These are phyloP conservation scores for Fusarium austroafricanum DNA, from an alignment of 2,329 filamentous ascomycete genomes.

Conservation along the genomic window DNA sequence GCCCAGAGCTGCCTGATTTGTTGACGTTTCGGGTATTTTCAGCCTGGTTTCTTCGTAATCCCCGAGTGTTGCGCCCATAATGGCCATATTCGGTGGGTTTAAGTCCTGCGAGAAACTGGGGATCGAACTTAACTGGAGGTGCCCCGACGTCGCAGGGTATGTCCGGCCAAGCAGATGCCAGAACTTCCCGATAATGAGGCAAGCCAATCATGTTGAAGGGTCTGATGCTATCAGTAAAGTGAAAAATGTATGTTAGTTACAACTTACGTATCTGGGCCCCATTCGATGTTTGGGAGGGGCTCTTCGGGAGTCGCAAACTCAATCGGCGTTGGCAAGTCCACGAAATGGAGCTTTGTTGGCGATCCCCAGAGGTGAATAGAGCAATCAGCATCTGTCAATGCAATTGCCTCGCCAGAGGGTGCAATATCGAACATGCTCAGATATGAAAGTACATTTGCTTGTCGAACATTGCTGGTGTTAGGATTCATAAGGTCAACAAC, in stretches of 20 bases:
- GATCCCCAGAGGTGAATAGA: slow-evolving; percentile 90
- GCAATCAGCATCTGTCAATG: slow-evolving; percentile 81
- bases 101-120: slow-evolving; percentile 74
- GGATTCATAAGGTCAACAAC: slow-evolving; percentile 96
- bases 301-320: slow-evolving; percentile 79
- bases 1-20: slow-evolving; percentile 68
- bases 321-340: slow-evolving; percentile 80
- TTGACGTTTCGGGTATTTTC: slow-evolving; percentile 78
- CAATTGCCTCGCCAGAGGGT: slow-evolving; percentile 86
- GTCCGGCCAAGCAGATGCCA: slow-evolving; percentile 93
- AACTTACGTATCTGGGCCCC: slow-evolving; percentile 75
- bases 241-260: no score
- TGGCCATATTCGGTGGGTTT: slow-evolving; percentile 79
- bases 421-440: slow-evolving; percentile 87
- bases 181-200: slow-evolving; percentile 89
- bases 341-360: slow-evolving; percentile 85
- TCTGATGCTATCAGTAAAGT: slow-evolving; percentile 53
- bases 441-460: slow-evolving; percentile 80
- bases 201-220: slow-evolving; percentile 89
- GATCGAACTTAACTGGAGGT: slow-evolving; percentile 80
- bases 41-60: slow-evolving; percentile 81
- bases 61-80: slow-evolving; percentile 81
- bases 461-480: slow-evolving; percentile 85
- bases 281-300: slow-evolving; percentile 70
- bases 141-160: slow-evolving; percentile 87